Base-by-base conservation (phyloP, 768 basidiomycete species). In the Mycena albidolilacea region DNA sequence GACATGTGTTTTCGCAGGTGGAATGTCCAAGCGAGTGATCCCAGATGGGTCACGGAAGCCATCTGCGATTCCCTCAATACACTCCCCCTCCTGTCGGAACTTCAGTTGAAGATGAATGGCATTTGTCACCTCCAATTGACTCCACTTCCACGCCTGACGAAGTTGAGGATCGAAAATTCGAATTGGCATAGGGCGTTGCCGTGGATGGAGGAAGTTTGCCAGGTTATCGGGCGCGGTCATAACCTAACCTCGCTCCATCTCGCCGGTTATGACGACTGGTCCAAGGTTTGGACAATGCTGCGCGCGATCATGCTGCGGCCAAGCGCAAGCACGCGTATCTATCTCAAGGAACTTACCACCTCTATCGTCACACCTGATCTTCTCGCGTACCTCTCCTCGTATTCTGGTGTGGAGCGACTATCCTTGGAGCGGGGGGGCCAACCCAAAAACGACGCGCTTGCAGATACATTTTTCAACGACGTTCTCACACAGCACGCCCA, bases 261-360 rank as follows among this genome's bases (percentile, higher is more conserved):
- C 2, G 7, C 43, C 7, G 66, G 66, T 30, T 7, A 21, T 11
- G 7, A n/a, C 41, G 65, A 43, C 54, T 67, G 44, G 41, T 58
- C 66, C 4, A 41, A 59, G 35, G 57, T 59, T 11, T 67, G 66
- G 66, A 67, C 55, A 7, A 30, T 67, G 19, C 44, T 67, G 8
- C 64, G 64, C 15, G 50, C 19, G 55, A 35, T 46, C 8, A 39
- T 12, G 38, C 64, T 43, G 19, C 39, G 23, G 50, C 19, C 50
- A 19, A 30, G 23, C 23, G 19, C 23, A 5, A 57, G 14, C 6
- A 14, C 55, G 12, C 55, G 21, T 4, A 65, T 65, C n/a, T 35
- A 43, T 43, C 64, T 65, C 64, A 65, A 55, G 15, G 37, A 65
- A 12, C 37, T 65, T n/a, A 39, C 7, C 19, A 55, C 64, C 3